phyloP scores from a whole-genome alignment of 306 rosid species.

The Fragaria ananassa region DNA sequence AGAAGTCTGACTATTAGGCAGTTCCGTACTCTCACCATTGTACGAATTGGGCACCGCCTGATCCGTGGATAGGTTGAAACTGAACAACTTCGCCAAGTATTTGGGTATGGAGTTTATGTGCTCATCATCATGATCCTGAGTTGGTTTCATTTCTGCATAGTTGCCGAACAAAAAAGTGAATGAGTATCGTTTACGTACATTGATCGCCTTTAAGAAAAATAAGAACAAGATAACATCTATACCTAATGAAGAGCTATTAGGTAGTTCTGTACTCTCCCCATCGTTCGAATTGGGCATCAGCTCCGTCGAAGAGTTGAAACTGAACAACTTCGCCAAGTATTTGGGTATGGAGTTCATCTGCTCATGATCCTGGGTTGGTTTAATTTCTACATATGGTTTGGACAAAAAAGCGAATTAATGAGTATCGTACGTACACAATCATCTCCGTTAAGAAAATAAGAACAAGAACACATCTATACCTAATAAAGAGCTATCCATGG shows the following conservation, averaged over 20 bases:
- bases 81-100: conserved; percentile 53
- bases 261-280: conserved; percentile 23
- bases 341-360: conserved; percentile 43
- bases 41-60: conserved; percentile 49
- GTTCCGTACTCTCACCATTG: conserved; percentile 20
- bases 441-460: neutral
- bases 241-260: conserved; percentile 17
- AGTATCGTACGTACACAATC: neutral
- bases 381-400: conserved; percentile 34
- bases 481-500: conserved; percentile 39
- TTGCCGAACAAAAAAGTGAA: no score
- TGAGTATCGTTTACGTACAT: no score
- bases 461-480: neutral
- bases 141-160: no score
- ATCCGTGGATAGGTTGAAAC: conserved; percentile 40
- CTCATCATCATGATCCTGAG: no score
- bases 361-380: conserved; percentile 45
- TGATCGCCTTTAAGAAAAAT: no score
- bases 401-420: neutral
- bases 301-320: conserved; percentile 41
- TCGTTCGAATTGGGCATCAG: conserved; percentile 49
- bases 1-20: conserved; percentile 39
- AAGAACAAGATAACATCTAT: no score
- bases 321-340: conserved; percentile 54
- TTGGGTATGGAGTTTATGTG: conserved; percentile 41